These are phyloP conservation scores for Artomyces pyxidatus DNA, from an alignment of 768 basidiomycete species.

Conservation along the genomic window DNA sequence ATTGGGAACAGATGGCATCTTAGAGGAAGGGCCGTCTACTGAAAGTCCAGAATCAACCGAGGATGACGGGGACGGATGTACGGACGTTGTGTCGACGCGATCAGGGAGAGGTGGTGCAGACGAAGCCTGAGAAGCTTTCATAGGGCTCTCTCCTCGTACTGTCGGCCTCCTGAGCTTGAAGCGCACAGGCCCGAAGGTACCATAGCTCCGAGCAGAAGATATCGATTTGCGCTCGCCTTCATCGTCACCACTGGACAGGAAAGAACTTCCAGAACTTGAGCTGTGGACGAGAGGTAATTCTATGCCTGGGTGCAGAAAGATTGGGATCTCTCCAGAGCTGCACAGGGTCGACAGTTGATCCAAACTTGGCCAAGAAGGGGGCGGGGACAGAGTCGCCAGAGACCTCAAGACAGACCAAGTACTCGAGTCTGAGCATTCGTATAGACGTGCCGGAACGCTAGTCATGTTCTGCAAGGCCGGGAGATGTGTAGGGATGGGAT, in stretches of 20 bases:
- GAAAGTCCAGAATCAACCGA: too few species aligned
- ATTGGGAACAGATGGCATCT: too few species aligned
- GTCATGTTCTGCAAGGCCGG: too few species aligned
- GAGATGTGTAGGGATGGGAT: conserved; percentile 4
- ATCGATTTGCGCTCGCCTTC: not conserved
- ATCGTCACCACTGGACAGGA: not conserved
- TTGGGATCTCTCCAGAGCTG: conserved; percentile 13
- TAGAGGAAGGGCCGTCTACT: too few species aligned
- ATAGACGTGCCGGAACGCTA: not conserved
- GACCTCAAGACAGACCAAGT: conserved; percentile 9
- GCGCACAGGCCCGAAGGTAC: not conserved
- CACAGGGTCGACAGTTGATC: conserved; percentile 2
- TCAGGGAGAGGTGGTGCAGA: too few species aligned
- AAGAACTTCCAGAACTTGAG: not conserved
- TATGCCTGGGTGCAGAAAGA: conserved; percentile 8
- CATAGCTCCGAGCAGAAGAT: not conserved
- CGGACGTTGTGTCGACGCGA: too few species aligned
- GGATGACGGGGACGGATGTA: too few species aligned
- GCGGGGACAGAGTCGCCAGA: conserved; percentile 10
- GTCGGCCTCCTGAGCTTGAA: not conserved
- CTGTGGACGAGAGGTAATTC: not conserved
- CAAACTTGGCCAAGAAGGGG: conserved; percentile 12
- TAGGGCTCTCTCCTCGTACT: too few species aligned
- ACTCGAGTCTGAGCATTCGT: conserved; percentile 4
- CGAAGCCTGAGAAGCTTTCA: too few species aligned